Conservation (phyloP, 2,329 filamentous ascomycete genomes). For the Aaosphaeria pasadenensis region DNA sequence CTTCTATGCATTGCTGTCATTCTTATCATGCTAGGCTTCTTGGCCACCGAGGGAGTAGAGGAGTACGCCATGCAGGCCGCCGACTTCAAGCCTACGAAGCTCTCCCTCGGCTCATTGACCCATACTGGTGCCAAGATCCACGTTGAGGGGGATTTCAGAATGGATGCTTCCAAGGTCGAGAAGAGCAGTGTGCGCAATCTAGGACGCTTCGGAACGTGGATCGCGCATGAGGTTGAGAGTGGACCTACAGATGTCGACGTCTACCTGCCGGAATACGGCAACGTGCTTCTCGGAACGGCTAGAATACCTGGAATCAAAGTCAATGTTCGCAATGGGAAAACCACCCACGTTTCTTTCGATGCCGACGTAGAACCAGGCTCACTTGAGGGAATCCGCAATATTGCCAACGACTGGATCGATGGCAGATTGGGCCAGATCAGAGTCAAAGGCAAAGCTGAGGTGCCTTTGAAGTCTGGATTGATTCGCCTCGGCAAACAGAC, state of each 20-base stretch:
- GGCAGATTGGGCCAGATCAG: slow-evolving; percentile 70
- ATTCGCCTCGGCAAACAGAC: slow-evolving; percentile 74
- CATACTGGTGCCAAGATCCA: slow-evolving; percentile 72
- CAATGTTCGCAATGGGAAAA: slow-evolving; percentile 72
- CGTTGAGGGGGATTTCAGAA: slow-evolving; percentile 75
- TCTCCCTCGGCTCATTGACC: slow-evolving; percentile 85
- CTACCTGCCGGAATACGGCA: slow-evolving; percentile 77
- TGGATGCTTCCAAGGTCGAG: slow-evolving; percentile 74
- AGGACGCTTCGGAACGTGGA: slow-evolving; percentile 74
- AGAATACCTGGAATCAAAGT: slow-evolving; percentile 72
- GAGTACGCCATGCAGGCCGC: slow-evolving; percentile 82
- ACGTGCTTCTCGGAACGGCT: slow-evolving; percentile 74
- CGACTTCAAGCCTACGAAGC: slow-evolving; percentile 75
- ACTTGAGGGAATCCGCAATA: slow-evolving; percentile 69
- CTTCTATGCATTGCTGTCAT: slow-evolving; percentile 62
- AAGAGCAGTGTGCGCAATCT: slow-evolving; percentile 70
- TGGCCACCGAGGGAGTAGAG: slow-evolving; percentile 75
- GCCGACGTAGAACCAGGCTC: slow-evolving; percentile 74
- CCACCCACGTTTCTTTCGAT: slow-evolving; percentile 75
- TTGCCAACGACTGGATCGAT: slow-evolving; percentile 86
- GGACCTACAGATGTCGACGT: slow-evolving; percentile 71
- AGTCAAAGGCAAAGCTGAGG: slow-evolving; percentile 68
- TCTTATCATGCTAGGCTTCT: slow-evolving; percentile 77
- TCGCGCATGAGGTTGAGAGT: slow-evolving; percentile 73
- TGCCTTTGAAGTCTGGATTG: slow-evolving; percentile 75